These are phyloP conservation scores for Neonectria ditissima DNA, from an alignment of 2,329 filamentous ascomycete genomes.

Conservation along the genomic window DNA sequence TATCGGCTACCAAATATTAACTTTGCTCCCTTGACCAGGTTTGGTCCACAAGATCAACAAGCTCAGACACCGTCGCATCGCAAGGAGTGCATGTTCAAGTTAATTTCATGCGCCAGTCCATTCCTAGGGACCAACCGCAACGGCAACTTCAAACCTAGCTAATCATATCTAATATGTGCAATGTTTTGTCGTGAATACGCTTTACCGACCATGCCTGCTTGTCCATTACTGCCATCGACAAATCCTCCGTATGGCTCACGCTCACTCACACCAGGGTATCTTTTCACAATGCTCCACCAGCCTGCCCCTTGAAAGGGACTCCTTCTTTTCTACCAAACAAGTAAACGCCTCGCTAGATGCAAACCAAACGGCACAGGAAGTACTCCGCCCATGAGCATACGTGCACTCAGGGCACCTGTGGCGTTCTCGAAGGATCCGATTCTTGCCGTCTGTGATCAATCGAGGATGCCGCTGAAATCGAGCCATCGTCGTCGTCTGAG, in stretches of 20 bases:
- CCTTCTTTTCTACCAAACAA: constrained; percentile 6
- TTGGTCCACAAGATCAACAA: neutral
- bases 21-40: neutral
- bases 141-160: neutral
- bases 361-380: constrained; percentile 41
- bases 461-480: constrained; percentile 46
- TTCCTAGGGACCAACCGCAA: neutral
- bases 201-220: neutral
- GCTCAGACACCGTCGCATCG: neutral
- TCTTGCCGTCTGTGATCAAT: constrained; percentile 42
- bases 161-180: neutral
- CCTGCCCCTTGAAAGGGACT: neutral
- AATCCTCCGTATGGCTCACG: neutral
- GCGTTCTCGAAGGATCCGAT: constrained; percentile 42
- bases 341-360: constrained; percentile 45
- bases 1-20: neutral
- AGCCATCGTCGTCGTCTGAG: constrained; percentile 48
- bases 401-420: constrained; percentile 28
- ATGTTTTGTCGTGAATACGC: neutral
- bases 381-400: neutral
- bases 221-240: neutral
- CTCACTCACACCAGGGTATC: constrained; percentile 10
- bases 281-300: constrained; percentile 10
- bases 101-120: neutral
- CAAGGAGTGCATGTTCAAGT: neutral